A percentile compares a stretch with the other conserved stretches of the same genome.
Conservation (phyloP, 1,284 basidiomycete species). For the Ceratobasidium papillatum region DNA sequence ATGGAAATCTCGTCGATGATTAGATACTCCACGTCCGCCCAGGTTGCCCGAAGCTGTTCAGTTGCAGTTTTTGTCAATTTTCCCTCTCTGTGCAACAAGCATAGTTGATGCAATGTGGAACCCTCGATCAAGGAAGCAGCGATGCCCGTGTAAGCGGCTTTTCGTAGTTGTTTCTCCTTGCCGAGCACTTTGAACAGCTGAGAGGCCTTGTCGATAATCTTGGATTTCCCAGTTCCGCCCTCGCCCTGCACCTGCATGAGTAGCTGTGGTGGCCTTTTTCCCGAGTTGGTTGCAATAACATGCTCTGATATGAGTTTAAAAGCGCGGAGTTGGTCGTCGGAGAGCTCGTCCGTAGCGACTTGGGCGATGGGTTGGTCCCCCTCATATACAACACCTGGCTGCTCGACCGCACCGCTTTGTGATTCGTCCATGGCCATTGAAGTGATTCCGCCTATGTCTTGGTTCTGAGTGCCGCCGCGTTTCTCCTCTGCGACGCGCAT, state of each 20-base stretch:
- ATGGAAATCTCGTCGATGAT: slow-evolving; percentile 47
- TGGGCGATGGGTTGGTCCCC: too few relatives aligned
- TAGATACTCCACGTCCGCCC: slow-evolving; percentile 44
- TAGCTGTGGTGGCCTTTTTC: slow-evolving; percentile 19
- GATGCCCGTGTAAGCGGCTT: slow-evolving; percentile 52
- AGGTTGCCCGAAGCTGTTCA: slow-evolving; percentile 10
- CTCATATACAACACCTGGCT: too few relatives aligned
- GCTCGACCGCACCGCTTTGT: too few relatives aligned
- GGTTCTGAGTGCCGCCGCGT: too few relatives aligned
- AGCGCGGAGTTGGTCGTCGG: slow-evolving; percentile 33
- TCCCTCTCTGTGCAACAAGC: background rate
- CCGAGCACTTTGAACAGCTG: slow-evolving; percentile 1
- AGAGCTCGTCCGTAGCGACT: background rate
- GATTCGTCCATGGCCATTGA: too few relatives aligned
- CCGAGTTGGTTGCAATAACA: slow-evolving; percentile 3
- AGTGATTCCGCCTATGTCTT: too few relatives aligned
- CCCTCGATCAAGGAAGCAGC: slow-evolving; percentile 54
- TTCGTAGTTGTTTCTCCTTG: slow-evolving; percentile 45
- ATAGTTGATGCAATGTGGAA: slow-evolving; percentile 50
- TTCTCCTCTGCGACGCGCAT: too few relatives aligned
- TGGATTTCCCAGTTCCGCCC: slow-evolving; percentile 43
- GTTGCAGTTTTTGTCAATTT: background rate
- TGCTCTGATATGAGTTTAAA: slow-evolving; percentile 18
- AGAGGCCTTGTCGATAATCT: slow-evolving; percentile 36
- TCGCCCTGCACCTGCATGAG: slow-evolving; percentile 40